Conservation (phyloP, 2,329 filamentous ascomycete species). For the Colletotrichum sp. region DNA sequence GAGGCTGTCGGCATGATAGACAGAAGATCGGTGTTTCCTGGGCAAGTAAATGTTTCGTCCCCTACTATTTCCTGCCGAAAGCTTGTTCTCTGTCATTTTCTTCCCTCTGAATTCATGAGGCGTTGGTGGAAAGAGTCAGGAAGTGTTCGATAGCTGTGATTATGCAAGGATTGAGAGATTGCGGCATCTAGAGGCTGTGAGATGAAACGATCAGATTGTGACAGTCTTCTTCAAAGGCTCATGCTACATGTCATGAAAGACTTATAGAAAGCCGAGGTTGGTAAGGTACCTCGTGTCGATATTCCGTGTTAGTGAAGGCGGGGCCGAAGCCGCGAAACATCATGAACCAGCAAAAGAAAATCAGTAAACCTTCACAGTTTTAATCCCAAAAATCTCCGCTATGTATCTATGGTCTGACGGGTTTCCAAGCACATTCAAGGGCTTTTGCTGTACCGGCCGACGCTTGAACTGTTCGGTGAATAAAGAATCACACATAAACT, state of each 20-base stretch:
- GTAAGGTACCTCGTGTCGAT: background rate
- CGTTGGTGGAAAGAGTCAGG: rapidly evolving
- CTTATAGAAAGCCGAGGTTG: background rate
- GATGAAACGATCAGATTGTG: background rate
- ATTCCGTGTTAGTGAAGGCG: background rate
- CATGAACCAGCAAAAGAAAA: too few relatives aligned
- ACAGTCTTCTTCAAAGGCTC: background rate
- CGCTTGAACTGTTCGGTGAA: too few relatives aligned
- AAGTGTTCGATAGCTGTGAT: background rate
- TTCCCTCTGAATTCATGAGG: rapidly evolving
- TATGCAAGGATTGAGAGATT: background rate
- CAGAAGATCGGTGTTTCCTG: background rate
- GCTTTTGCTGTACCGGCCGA: too few relatives aligned
- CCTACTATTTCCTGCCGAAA: rapidly evolving
- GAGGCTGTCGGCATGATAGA: background rate
- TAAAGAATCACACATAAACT: background rate
- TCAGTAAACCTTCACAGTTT: too few relatives aligned
- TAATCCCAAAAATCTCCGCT: too few relatives aligned
- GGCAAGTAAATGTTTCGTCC: background rate
- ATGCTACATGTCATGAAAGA: background rate
- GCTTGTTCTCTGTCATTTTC: background rate
- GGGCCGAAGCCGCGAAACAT: too few relatives aligned
- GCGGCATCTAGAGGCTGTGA: background rate
- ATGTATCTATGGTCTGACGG: too few relatives aligned
- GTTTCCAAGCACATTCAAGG: too few relatives aligned